These are phyloP conservation scores for Gossypium gossypioides DNA, from an alignment of 441 rosid genomes.

Conservation along the genomic window DNA sequence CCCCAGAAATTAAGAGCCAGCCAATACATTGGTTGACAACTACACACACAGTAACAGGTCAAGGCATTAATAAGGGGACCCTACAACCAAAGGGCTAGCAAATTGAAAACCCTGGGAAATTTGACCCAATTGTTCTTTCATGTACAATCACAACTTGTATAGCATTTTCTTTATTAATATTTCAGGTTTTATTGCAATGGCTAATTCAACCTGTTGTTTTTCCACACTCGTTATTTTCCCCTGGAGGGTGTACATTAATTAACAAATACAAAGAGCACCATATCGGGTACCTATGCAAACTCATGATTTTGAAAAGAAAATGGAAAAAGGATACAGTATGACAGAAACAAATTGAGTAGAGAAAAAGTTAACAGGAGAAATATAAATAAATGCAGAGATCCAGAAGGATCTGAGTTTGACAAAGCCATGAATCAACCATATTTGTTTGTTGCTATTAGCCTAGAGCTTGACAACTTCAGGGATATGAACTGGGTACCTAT, in stretches of 20 bases:
- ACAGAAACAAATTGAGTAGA: neutral
- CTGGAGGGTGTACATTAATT: neutral
- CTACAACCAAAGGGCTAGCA: neutral
- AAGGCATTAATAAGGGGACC: neutral
- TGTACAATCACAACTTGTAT: neutral
- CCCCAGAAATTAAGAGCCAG: neutral
- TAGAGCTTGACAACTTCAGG: slow-evolving; percentile 84
- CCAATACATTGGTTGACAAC: neutral
- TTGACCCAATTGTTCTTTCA: neutral
- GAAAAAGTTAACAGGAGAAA: neutral
- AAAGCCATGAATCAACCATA: neutral
- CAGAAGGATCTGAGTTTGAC: neutral
- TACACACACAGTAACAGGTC: neutral
- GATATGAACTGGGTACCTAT: slow-evolving; percentile 71
- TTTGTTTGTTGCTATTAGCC: neutral
- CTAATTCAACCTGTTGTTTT: neutral
- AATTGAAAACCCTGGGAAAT: neutral
- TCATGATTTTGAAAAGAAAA: neutral
- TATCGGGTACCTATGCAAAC: neutral
- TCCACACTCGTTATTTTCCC: neutral
- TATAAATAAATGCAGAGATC: neutral
- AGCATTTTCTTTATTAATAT: neutral
- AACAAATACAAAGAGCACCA: neutral
- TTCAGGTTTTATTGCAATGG: neutral
- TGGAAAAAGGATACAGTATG: neutral